Percentiles rank a stretch among this genome's conserved stretches.
Conservation (phyloP, 495 filamentous ascomycete species). For the Trichoderma erinaceum region DNA sequence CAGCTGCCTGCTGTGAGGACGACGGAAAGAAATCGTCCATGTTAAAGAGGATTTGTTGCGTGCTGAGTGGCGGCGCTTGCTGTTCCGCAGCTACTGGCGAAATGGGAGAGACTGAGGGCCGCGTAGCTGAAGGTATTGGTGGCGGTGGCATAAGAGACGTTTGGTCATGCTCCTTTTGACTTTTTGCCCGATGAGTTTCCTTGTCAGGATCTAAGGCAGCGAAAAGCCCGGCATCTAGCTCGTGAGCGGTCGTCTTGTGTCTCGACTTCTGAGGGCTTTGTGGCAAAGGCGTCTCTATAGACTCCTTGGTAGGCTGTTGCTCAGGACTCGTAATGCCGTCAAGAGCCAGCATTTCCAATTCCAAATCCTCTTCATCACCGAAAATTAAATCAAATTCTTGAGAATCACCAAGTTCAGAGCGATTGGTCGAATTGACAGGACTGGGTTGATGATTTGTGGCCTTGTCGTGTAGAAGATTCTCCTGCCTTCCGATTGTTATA, state of each 20-base stretch:
- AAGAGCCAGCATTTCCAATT: background rate
- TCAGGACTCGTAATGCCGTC: background rate
- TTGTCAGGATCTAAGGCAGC: background rate
- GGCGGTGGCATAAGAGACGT: slow-evolving; percentile 8
- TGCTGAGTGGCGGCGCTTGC: slow-evolving; percentile 29
- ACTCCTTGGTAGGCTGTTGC: background rate
- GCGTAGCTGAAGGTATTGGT: slow-evolving; percentile 5
- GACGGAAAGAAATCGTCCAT: slow-evolving; percentile 45
- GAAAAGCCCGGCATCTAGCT: background rate
- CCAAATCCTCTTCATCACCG: background rate
- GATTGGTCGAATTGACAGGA: background rate
- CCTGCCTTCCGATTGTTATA: background rate
- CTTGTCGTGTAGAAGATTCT: background rate
- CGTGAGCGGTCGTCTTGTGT: background rate
- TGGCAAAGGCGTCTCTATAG: background rate
- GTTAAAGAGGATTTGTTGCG: slow-evolving; percentile 42
- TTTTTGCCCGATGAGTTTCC: background rate
- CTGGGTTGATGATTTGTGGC: background rate
- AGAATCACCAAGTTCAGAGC: background rate
- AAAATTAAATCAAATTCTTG: slow-evolving; percentile 2
- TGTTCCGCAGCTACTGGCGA: slow-evolving; percentile 7
- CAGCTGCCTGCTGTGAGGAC: slow-evolving; percentile 40
- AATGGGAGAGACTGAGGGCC: background rate
- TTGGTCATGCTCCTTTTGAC: background rate
- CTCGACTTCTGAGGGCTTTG: background rate